phyloP scores from a whole-genome alignment of 2,329 filamentous ascomycete genomes.

The Coniella vitis region DNA sequence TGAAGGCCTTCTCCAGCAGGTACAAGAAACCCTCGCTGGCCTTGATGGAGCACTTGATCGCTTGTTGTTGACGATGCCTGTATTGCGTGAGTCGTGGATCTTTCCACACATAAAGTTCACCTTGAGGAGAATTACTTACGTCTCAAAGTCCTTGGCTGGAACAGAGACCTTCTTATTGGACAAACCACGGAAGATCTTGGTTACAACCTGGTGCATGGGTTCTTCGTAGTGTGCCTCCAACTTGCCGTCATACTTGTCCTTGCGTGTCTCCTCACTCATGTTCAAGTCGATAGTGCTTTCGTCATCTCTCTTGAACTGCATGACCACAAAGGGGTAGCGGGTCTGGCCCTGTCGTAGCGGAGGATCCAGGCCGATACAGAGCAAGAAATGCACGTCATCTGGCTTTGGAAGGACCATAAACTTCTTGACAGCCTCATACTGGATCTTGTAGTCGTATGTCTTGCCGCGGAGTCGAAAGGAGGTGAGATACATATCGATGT shows the following conservation, averaged over 20 bases:
- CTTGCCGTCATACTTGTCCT: conserved; percentile 82
- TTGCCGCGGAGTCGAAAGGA: conserved; percentile 97
- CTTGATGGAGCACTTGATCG: conserved; percentile 99
- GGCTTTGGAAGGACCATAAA: conserved; percentile 98
- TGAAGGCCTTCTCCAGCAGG: conserved; percentile 95
- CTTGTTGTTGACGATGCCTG: conserved; percentile 83
- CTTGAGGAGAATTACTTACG: conserved; percentile 35
- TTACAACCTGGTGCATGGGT: conserved; percentile 86
- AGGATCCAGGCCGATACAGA: conserved; percentile 89
- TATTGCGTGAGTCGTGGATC: conserved; percentile 13
- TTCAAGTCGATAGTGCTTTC: conserved; percentile 96
- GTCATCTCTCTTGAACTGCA: conserved; percentile 98
- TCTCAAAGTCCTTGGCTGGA: conserved; percentile 89
- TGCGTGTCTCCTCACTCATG: conserved; percentile 82
- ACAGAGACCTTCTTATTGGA: conserved; percentile 93
- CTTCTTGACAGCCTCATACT: conserved; percentile 96
- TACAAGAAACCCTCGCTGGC: conserved; percentile 96
- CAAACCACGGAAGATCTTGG: conserved; percentile 89
- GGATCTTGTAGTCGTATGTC: conserved; percentile 99
- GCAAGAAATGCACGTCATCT: conserved; percentile 93
- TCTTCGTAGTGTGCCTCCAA: conserved; percentile 86
- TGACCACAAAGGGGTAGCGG: conserved; percentile 94
- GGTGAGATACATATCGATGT: conserved; percentile 98
- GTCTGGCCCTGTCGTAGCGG: conserved; percentile 96
- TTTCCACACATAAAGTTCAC: too few species aligned